A percentile compares a stretch with the other conserved stretches of the same genome.
phyloP scores from a whole-genome alignment of 179 eudicot genomes.

The Spinacia oleracea region DNA sequence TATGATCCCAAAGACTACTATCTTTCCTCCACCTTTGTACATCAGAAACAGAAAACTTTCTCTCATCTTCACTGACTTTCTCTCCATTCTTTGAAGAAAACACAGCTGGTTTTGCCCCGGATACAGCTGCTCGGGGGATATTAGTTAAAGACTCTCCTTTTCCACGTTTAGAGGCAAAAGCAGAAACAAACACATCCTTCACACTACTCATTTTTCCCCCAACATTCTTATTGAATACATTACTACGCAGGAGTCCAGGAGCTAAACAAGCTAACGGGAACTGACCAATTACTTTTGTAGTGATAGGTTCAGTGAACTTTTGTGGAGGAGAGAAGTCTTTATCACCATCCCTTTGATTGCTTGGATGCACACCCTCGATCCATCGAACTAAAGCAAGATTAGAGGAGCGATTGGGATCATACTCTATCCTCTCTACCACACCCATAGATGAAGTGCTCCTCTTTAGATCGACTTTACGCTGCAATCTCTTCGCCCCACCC shows the following conservation, averaged over 20 bases:
- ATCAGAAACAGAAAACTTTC: conserved; percentile 28
- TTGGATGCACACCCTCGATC: conserved; percentile 40
- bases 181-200: conserved; percentile 47
- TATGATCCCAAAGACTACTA: conserved; percentile 39
- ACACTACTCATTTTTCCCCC: conserved; percentile 31
- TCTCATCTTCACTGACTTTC: conserved; percentile 20
- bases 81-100: conserved; percentile 30
- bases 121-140: conserved; percentile 46
- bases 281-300: conserved; percentile 22
- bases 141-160: conserved; percentile 28
- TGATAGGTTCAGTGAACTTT: conserved; percentile 21
- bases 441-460: conserved; percentile 42
- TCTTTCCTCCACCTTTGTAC: conserved; percentile 40
- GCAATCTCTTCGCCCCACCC: conserved; percentile 51
- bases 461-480: conserved; percentile 42
- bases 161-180: conserved; percentile 36
- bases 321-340: conserved; percentile 18
- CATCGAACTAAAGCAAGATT: conserved; percentile 46
- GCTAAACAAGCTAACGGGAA: conserved; percentile 38
- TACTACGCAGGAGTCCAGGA: conserved; percentile 22
- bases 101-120: conserved; percentile 44
- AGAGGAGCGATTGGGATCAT: conserved; percentile 50
- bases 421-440: conserved; percentile 45
- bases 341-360: conserved; percentile 12
- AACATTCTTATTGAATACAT: conserved; percentile 23